Conservation (phyloP, 805 yeast species). For the Saturnispora hagleri region DNA sequence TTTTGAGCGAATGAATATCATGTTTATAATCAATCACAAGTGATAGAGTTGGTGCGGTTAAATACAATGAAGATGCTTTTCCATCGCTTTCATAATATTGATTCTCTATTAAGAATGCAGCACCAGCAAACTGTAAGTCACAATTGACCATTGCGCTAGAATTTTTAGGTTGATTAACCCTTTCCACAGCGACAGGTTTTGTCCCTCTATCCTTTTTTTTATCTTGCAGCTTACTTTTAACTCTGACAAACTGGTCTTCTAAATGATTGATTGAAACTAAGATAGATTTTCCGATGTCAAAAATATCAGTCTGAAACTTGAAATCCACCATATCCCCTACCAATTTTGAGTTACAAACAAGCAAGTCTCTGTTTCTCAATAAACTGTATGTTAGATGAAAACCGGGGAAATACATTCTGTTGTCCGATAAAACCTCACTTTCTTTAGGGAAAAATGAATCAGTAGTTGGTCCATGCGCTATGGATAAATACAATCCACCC, state of each 20-base stretch:
- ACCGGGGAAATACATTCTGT: slow-evolving; percentile 60
- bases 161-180: background rate
- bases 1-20: slow-evolving; percentile 26
- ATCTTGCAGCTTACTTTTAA: slow-evolving; percentile 5
- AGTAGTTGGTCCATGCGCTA: slow-evolving; percentile 53
- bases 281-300: slow-evolving; percentile 44
- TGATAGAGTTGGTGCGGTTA: slow-evolving; percentile 70
- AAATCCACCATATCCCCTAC: slow-evolving; percentile 67
- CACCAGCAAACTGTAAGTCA: slow-evolving; percentile 57
- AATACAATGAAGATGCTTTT: slow-evolving; percentile 41
- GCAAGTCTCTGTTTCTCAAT: slow-evolving; percentile 15
- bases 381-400: slow-evolving; percentile 48
- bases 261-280: slow-evolving; percentile 35
- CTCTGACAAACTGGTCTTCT: slow-evolving; percentile 20
- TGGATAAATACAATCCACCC: slow-evolving; percentile 59
- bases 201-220: background rate
- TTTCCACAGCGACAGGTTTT: background rate
- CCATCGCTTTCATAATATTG: slow-evolving; percentile 34
- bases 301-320: slow-evolving; percentile 47
- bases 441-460: slow-evolving; percentile 36
- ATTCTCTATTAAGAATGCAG: slow-evolving; percentile 43
- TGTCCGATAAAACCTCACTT: slow-evolving; percentile 39
- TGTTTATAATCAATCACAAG: slow-evolving; percentile 46
- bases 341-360: slow-evolving; percentile 36
- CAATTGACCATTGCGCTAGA: slow-evolving; percentile 35